A percentile compares a stretch with the other conserved stretches of the same genome.
Conservation (phyloP, 176 grass and related monocot species). For the Leersia perrieri region DNA sequence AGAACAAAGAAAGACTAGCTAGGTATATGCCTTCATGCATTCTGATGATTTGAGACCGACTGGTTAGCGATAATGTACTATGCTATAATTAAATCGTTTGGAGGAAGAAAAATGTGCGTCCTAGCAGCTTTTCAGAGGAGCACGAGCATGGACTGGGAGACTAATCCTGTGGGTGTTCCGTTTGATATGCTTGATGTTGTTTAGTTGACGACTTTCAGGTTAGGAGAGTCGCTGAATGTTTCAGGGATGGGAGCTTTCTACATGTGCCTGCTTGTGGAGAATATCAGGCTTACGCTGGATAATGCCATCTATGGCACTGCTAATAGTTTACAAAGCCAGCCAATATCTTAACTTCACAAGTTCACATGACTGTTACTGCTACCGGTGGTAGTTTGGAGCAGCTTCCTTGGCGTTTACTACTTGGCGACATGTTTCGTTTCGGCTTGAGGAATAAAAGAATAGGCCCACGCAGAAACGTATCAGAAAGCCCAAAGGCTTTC, state of each 20-base stretch:
- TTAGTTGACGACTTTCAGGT: not conserved
- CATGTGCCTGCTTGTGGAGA: slow-evolving; percentile 35
- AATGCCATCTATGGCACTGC: too few species aligned
- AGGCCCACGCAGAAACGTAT: too few species aligned
- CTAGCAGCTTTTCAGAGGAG: not conserved
- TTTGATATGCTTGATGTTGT: not conserved
- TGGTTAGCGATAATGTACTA: not conserved
- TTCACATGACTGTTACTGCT: too few species aligned
- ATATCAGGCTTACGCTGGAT: slow-evolving; percentile 13
- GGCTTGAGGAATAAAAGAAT: too few species aligned
- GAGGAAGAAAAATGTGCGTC: not conserved
- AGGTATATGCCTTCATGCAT: not conserved
- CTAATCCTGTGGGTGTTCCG: slow-evolving; percentile 2
- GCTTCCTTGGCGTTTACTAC: slow-evolving; percentile 1
- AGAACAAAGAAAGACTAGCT: not conserved
- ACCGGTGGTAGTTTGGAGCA: too few species aligned
- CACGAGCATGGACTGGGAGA: slow-evolving; percentile 1
- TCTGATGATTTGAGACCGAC: slow-evolving; percentile 8
- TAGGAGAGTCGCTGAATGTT: not conserved
- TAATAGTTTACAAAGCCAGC: not conserved
- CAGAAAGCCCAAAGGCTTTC: too few species aligned
- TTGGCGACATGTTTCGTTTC: not conserved
- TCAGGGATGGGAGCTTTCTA: slow-evolving; percentile 2
- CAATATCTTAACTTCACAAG: slow-evolving; percentile 22
- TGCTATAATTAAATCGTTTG: not conserved